These are phyloP conservation scores for Quercus tomentella DNA, from an alignment of 331 rosid species.

Conservation along the genomic window DNA sequence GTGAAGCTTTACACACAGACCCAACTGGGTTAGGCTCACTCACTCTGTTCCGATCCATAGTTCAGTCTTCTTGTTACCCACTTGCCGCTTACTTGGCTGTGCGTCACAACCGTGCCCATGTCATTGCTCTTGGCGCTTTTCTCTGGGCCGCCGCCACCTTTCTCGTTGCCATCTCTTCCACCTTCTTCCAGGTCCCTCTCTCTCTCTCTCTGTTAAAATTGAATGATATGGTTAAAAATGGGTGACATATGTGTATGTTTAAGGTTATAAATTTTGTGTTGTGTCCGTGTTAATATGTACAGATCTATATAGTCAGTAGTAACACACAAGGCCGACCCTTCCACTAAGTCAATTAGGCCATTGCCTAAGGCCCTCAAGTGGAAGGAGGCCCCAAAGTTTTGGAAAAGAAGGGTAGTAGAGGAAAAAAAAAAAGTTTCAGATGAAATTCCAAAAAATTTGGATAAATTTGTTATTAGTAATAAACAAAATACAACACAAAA, in stretches of 20 bases:
- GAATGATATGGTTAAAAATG: not conserved
- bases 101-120: constrained; percentile 71
- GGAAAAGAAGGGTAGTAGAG: too few relatives aligned
- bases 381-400: too few relatives aligned
- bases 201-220: not conserved
- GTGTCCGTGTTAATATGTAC: not conserved
- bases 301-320: not conserved
- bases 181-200: constrained; percentile 63
- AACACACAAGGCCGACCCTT: too few relatives aligned
- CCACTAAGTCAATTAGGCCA: too few relatives aligned
- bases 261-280: not conserved
- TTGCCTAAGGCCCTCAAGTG: too few relatives aligned
- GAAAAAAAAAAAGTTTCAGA: too few relatives aligned
- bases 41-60: constrained; percentile 67
- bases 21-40: constrained; percentile 80
- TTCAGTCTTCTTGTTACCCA: constrained; percentile 67
- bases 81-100: constrained; percentile 64
- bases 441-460: too few relatives aligned
- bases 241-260: not conserved
- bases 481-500: too few relatives aligned
- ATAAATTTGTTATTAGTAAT: too few relatives aligned
- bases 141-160: constrained; percentile 91
- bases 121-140: constrained; percentile 84
- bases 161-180: constrained; percentile 71
- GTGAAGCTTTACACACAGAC: constrained; percentile 59